Conservation (phyloP, 371 early-diverging fungal genomes). For the Dichotomocladium elegans region DNA sequence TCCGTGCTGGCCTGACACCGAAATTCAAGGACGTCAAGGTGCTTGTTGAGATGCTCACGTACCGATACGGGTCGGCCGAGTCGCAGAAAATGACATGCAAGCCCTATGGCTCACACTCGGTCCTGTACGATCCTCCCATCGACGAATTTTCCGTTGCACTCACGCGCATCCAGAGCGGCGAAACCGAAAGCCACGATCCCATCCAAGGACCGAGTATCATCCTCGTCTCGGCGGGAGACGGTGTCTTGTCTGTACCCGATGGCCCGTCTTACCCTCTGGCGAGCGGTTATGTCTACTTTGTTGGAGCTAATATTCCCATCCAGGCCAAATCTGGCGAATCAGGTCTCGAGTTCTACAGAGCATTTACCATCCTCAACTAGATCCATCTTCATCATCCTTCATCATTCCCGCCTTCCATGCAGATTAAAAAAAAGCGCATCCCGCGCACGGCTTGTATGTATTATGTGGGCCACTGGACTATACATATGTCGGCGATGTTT, state of each 20-base stretch:
- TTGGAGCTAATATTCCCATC: conserved; percentile 56
- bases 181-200: conserved; percentile 49
- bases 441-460: no score
- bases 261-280: conserved; percentile 21
- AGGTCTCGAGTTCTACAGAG: conserved; percentile 61
- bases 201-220: conserved; percentile 83
- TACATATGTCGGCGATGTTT: no score
- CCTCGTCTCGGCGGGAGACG: conserved; percentile 74
- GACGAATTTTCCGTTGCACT: conserved; percentile 87
- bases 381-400: no score
- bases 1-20: conserved; percentile 97
- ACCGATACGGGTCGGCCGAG: conserved; percentile 74
- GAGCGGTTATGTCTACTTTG: conserved; percentile 64
- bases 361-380: conserved; percentile 38
- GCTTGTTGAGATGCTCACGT: conserved; percentile 90
- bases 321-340: conserved; percentile 35
- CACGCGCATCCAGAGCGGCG: conserved; percentile 46
- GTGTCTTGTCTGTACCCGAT: conserved; percentile 20
- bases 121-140: conserved; percentile 93
- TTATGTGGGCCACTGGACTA: no score
- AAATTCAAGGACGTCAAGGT: conserved; percentile 96
- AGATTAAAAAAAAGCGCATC: no score
- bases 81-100: conserved; percentile 68
- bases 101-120: conserved; percentile 47
- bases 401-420: no score